Conservation (phyloP, 202 grass and related monocot genomes). For the Schoenoplectus tabernaemontani region DNA sequence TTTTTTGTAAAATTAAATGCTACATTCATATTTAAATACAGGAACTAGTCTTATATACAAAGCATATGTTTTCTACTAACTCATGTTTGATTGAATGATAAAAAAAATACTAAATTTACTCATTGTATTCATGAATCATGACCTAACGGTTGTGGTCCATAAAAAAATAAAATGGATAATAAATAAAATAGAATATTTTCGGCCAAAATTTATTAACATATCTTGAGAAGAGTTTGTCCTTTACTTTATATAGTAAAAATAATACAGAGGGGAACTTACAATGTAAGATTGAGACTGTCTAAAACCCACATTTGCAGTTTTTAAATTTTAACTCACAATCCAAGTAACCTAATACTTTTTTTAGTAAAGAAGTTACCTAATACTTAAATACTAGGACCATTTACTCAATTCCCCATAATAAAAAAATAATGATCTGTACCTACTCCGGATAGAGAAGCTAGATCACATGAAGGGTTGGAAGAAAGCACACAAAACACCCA, state of each 20-base stretch:
- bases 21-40: not conserved
- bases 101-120: too few relatives aligned
- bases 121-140: not conserved
- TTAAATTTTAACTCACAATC: conserved; percentile 1
- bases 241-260: not conserved
- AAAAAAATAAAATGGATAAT: not conserved
- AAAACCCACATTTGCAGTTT: not conserved
- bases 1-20: not conserved
- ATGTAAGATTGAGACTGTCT: not conserved
- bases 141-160: not conserved
- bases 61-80: not conserved
- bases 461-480: conserved; percentile 19
- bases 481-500: not conserved
- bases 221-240: too few relatives aligned
- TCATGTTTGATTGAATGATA: too few relatives aligned
- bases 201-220: not conserved
- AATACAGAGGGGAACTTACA: not conserved
- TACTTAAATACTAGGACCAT: too few relatives aligned
- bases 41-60: not conserved
- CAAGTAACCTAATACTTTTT: conserved; percentile 6
- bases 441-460: not conserved
- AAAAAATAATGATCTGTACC: not conserved
- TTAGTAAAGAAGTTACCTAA: too few relatives aligned
- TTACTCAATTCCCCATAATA: not conserved
- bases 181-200: too few relatives aligned